Base-by-base conservation (phyloP, 1,284 basidiomycete genomes). In the Tetrapyrgos nigripes region DNA sequence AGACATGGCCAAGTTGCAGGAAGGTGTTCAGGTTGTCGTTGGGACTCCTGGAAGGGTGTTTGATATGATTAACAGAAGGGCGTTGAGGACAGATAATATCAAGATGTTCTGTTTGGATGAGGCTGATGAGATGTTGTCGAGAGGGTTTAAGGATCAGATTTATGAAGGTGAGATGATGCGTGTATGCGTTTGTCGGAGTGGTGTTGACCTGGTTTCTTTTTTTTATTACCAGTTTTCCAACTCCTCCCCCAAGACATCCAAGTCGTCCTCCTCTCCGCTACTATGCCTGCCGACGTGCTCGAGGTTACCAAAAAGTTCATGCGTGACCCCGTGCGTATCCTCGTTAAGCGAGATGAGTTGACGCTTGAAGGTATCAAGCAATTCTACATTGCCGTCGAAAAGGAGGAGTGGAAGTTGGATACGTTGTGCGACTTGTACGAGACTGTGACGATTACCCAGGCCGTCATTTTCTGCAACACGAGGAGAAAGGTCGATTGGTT, bases 221-320 rank as follows among this genome's bases (percentile, higher is more conserved):
- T 9, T 4, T 6, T 52, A n/a, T 43, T 50, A 35, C 14, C 28
- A 63, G 89, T 94, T 76, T 94, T 94, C 90, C 92, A 94, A 79
- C 86, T 92, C 64, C 84, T 96, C 35, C 92, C 92, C 55, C 88
- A 91, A 71, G 90, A 93, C 68, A 93, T 91, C 51, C 90, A 92
- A 76, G 91, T 94, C 66, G 91, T 94, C 66, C 85, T 96, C 43
- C 85, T 95, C 57, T 94, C 92, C 33, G 93, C 93, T 62, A 96
- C 93, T 65, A 94, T 96, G 92, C 93, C 93, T 63, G 83, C 88
- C 59, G 94, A 96, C 65, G 93, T 96, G 62, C 82, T 96, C 64
- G 93, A 95, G 76, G 91, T 96, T 67, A 93, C 92, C 70, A 94
- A 93, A 79, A 96, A 95, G 79, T 96, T 96, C 81, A 96, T 96